A percentile compares a stretch with the other conserved stretches of the same genome.
Conservation (phyloP, 2,329 filamentous ascomycete species). For the Fusarium sacchari region DNA sequence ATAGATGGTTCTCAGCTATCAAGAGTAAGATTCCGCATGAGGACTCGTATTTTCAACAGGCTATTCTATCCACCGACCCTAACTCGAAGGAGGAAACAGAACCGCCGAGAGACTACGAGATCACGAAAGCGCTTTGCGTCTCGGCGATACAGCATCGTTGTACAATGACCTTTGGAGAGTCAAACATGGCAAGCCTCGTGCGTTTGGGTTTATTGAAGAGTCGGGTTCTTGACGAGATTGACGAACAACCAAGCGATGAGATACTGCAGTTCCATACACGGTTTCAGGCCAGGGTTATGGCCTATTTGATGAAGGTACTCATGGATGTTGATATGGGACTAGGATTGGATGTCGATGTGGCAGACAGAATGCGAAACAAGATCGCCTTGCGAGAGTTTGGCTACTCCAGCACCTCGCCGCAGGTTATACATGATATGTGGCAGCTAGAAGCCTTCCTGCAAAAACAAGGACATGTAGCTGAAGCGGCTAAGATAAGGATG, state of each 20-base stretch:
- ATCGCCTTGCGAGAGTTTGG: conserved; percentile 20
- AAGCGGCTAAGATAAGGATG: conserved; percentile 1
- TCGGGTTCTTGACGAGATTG: background rate
- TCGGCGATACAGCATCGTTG: conserved; percentile 23
- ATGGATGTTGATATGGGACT: conserved; percentile 2
- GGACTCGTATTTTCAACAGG: background rate
- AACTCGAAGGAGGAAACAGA: background rate
- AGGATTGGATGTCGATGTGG: conserved; percentile 2
- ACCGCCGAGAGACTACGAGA: conserved; percentile 1
- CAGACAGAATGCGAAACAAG: conserved; percentile 5
- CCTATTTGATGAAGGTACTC: conserved; percentile 15
- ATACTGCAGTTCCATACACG: background rate
- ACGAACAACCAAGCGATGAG: background rate
- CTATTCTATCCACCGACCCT: background rate
- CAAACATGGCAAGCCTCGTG: background rate
- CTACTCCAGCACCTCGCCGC: background rate
- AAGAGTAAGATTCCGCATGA: background rate
- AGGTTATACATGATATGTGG: conserved; percentile 21
- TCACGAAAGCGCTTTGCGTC: conserved; percentile 4
- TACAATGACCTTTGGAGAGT: background rate
- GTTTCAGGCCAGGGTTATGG: conserved; percentile 4
- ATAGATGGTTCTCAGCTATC: conserved; percentile 5
- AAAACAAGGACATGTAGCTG: background rate
- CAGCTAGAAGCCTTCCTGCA: conserved; percentile 5
- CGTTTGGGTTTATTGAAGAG: conserved; percentile 2